These are phyloP conservation scores for Favolaschia claudopus DNA, from an alignment of 768 basidiomycete genomes.

Conservation along the genomic window DNA sequence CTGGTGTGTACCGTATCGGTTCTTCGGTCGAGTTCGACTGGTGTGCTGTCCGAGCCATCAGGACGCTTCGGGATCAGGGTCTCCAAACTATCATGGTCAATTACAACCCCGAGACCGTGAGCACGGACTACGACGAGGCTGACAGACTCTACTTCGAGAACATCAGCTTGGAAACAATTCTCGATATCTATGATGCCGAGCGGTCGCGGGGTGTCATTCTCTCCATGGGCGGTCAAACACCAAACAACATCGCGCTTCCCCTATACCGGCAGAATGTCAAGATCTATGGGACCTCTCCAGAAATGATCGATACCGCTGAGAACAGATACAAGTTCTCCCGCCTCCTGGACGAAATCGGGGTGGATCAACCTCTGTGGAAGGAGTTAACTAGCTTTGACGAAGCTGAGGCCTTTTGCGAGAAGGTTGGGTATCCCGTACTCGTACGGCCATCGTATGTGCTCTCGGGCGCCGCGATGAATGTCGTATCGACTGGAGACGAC, in stretches of 20 bases:
- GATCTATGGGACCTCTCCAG: slow-evolving; percentile 97
- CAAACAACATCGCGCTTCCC: slow-evolving; percentile 97
- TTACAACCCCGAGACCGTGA: slow-evolving; percentile 99
- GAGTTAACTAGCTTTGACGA: slow-evolving; percentile 92
- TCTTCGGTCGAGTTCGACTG: slow-evolving; percentile 99
- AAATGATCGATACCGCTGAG: slow-evolving; percentile 99
- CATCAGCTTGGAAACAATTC: slow-evolving; percentile 93
- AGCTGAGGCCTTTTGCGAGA: slow-evolving; percentile 88
- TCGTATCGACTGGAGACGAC: slow-evolving; percentile 93
- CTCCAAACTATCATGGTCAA: slow-evolving; percentile 98
- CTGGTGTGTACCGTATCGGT: slow-evolving; percentile 98
- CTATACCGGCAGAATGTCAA: slow-evolving; percentile 97
- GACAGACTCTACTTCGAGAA: slow-evolving; percentile 99
- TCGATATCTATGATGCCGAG: slow-evolving; percentile 96
- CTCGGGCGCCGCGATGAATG: slow-evolving; percentile 99
- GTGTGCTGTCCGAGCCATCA: slow-evolving; percentile 97
- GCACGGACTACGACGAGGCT: slow-evolving; percentile 98
- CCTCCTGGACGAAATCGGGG: slow-evolving; percentile 95
- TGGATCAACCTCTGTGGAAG: slow-evolving; percentile 98
- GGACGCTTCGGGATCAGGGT: slow-evolving; percentile 94
- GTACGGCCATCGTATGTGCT: slow-evolving; percentile 98
- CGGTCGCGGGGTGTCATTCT: slow-evolving; percentile 90
- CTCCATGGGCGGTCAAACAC: slow-evolving; percentile 98
- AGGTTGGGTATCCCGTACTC: slow-evolving; percentile 94
- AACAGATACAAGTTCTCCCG: slow-evolving; percentile 99